Evolutionary conservation across 192 early-diverging fungal species (phyloP).

Genomic region (Dimargaris cristalligena): DNA sequence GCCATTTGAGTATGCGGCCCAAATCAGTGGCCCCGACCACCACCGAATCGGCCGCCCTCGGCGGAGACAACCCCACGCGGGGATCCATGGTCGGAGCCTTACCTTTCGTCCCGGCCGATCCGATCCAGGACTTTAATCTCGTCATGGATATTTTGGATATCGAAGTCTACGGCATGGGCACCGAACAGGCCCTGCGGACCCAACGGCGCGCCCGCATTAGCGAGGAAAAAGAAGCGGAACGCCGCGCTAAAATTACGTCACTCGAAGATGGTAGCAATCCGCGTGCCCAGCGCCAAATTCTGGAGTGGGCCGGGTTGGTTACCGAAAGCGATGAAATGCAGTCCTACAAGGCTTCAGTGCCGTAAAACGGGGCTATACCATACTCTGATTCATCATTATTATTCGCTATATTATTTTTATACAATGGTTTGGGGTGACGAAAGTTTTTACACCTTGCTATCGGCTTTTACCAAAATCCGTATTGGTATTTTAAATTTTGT

Average conservation of each 20-base stretch:
- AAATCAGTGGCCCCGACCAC: too few relatives aligned
- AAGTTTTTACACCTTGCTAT: too few relatives aligned
- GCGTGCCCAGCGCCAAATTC: conserved; percentile 2
- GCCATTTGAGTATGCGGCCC: too few relatives aligned
- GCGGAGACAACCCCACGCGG: too few relatives aligned
- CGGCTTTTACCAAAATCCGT: too few relatives aligned
- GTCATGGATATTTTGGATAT: conserved; percentile 3
- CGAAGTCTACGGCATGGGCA: conserved; percentile 8
- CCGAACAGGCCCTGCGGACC: background rate
- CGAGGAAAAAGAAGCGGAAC: background rate
- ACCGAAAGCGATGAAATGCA: background rate
- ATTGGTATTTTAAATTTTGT: too few relatives aligned
- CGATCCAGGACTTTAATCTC: conserved; percentile 3
- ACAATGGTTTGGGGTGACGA: too few relatives aligned
- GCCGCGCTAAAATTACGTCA: background rate
- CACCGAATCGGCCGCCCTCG: too few relatives aligned
- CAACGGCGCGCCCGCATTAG: background rate
- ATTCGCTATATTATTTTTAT: too few relatives aligned
- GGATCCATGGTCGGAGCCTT: background rate
- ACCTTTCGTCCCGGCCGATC: conserved; percentile 4
- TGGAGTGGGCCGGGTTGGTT: conserved; percentile 8
- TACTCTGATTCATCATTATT: too few relatives aligned
- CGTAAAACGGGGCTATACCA: too few relatives aligned
- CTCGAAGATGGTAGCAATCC: background rate
- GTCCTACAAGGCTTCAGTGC: too few relatives aligned